These are phyloP conservation scores for Annulohypoxylon maeteangense DNA, from an alignment of 495 filamentous ascomycete species.

Conservation along the genomic window DNA sequence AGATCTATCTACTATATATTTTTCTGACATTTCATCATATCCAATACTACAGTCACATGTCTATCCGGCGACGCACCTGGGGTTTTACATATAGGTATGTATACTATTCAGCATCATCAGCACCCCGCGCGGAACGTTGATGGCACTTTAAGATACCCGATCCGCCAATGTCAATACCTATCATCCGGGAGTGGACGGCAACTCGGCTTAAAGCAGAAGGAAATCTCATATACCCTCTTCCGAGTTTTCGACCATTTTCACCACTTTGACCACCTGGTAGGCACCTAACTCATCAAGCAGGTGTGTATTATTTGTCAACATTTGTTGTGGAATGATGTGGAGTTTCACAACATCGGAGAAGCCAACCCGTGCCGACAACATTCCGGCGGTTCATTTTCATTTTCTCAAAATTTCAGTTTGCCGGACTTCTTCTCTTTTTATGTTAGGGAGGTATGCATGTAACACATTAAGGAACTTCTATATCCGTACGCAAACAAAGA, in stretches of 20 bases:
- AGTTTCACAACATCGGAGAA: constrained; percentile 38
- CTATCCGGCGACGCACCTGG: constrained; percentile 21
- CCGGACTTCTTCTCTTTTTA: background rate
- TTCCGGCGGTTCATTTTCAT: constrained; percentile 40
- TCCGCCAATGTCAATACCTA: background rate
- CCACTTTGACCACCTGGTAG: background rate
- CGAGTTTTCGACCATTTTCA: background rate
- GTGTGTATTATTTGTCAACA: background rate
- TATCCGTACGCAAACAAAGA: constrained; percentile 38
- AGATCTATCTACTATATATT: background rate
- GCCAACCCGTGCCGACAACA: constrained; percentile 34
- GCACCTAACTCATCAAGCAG: constrained; percentile 37
- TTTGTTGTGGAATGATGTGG: constrained; percentile 29
- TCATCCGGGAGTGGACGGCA: constrained; percentile 31
- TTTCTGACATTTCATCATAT: background rate
- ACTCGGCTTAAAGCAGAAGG: constrained; percentile 32
- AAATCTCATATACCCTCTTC: constrained; percentile 8
- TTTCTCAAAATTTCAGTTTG: constrained; percentile 9
- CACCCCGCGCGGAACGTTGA: constrained; percentile 4
- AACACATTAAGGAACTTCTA: constrained; percentile 13
- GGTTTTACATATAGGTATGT: background rate
- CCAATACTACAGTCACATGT: constrained; percentile 18
- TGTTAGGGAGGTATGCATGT: background rate
- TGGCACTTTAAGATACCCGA: constrained; percentile 2
- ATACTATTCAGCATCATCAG: constrained; percentile 9